Evolutionary conservation across 306 rosid genomes (phyloP).

Genomic region (Cotoneaster glaucophyllus): DNA sequence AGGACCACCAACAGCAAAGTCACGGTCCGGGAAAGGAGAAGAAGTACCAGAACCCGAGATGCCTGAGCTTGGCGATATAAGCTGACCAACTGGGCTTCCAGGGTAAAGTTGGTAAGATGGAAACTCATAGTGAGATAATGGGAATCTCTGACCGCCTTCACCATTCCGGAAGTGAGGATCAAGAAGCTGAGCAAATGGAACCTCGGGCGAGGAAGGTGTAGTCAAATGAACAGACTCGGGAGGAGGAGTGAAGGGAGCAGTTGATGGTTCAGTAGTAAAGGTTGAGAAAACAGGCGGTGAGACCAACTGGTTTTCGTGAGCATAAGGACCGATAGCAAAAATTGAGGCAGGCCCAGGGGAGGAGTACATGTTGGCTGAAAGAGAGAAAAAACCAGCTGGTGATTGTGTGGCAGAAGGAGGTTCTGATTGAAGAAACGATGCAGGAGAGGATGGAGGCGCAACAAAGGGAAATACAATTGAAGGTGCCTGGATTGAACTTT

Average conservation of each 20-base stretch:
- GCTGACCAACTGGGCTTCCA: conserved; percentile 87
- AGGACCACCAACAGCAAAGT: conserved; percentile 31
- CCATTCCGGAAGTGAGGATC: conserved; percentile 43
- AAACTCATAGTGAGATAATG: conserved; percentile 69
- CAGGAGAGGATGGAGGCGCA: conserved; percentile 98
- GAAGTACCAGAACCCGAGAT: conserved; percentile 79
- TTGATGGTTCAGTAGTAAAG: conserved; percentile 78
- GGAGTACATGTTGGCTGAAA: conserved; percentile 84
- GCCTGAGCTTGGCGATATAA: conserved; percentile 83
- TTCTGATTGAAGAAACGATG: conserved; percentile 86
- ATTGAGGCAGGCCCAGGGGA: conserved; percentile 95
- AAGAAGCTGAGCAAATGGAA: conserved; percentile 90
- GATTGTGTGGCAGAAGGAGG: conserved; percentile 84
- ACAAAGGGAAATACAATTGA: conserved; percentile 56
- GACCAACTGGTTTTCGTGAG: conserved; percentile 80
- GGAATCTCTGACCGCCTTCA: conserved; percentile 51
- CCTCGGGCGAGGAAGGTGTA: conserved; percentile 96
- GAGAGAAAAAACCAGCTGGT: conserved; percentile 49
- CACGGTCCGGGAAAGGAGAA: conserved; percentile 73
- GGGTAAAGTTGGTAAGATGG: conserved; percentile 89
- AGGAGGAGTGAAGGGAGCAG: conserved; percentile 96
- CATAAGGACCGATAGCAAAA: conserved; percentile 90
- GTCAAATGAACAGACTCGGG: conserved; percentile 83
- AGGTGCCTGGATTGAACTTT: conserved; percentile 40
- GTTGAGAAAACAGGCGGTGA: conserved; percentile 95